Base-by-base conservation (phyloP, 1,284 basidiomycete genomes). In the Calocybe gambosa region DNA sequence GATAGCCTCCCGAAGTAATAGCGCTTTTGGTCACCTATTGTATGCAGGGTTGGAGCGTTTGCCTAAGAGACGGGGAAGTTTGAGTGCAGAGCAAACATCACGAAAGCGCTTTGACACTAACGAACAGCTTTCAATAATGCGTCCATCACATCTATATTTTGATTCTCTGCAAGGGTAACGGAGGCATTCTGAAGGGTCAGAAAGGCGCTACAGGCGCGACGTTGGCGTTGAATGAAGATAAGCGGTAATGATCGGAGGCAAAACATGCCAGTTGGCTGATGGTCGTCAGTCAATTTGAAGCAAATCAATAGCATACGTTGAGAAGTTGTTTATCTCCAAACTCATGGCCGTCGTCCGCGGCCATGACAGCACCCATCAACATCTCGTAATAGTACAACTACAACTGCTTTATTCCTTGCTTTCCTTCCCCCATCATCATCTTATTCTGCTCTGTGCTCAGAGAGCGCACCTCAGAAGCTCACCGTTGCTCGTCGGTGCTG, bases 71-170 rank as follows among this genome's bases (percentile, higher is more conserved):
- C 21, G 28, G 28, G 39, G 31, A 37, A n/a, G 33, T n/a, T 34
- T 29, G 19, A 26, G 19, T 31, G 26, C n/a, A 49, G 18, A 20
- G 26, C 12, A 13, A 28, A 5, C 4, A 12, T 31, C 13, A n/a
- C n/a, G n/a, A n/a, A n/a, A n/a, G n/a, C n/a, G n/a, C n/a, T n/a
- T 31, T 15, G 46, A 5, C 21, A 75, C 81, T 71, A 55, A 84
- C 82, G 71, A 56, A 79, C 74, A 37, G 64, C 64, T 47, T 70
- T 73, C 51, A 85, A 62, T 15, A 84, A 63, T n/a, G 58, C 62
- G 58, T 83, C 80, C 69, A 85, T 78, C 3, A 69, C 65, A 9
- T 65, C 70, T 13, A 85, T 70, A 62, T 81, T 78, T 46, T 80
- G 69, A 2, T 73, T 78, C 61, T 83, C 82, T 31, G 74, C 53